Percentiles rank a stretch among this genome's conserved stretches.
These are phyloP conservation scores for Trichoderma erinaceum DNA, from an alignment of 495 filamentous ascomycete species.

Conservation along the genomic window DNA sequence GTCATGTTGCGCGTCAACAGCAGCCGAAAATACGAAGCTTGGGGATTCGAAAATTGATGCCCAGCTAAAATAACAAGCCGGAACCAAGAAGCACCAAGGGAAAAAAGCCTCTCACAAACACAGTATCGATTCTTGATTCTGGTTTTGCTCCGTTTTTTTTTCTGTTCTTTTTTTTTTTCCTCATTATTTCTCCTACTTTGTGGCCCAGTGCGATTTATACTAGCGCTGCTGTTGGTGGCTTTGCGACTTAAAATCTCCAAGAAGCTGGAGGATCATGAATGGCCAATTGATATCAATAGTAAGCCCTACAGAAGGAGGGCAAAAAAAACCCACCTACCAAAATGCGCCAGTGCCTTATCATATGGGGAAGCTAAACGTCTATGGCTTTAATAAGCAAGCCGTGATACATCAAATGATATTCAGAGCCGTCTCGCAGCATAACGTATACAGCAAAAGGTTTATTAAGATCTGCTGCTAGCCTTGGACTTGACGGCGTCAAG, in stretches of 20 bases:
- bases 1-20: not conserved
- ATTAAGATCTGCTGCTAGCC: not conserved
- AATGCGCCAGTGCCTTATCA: no score
- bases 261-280: not conserved
- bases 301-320: no score
- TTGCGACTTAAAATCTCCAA: not conserved
- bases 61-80: not conserved
- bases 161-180: not conserved
- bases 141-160: not conserved
- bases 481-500: not conserved
- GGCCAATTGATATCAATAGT: not conserved
- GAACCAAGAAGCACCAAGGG: not conserved
- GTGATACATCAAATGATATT: no score
- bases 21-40: not conserved
- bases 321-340: no score
- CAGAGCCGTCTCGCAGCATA: no score
- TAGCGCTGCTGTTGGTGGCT: conserved; percentile 4
- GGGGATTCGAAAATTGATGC: not conserved
- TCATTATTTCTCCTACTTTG: no score
- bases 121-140: not conserved
- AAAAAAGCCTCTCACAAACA: conserved; percentile 2
- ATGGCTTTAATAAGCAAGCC: no score
- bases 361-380: no score
- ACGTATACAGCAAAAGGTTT: not conserved
- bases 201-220: not conserved